These are phyloP conservation scores for Neonectria hederae DNA, from an alignment of 2,329 filamentous ascomycete species.

Conservation along the genomic window DNA sequence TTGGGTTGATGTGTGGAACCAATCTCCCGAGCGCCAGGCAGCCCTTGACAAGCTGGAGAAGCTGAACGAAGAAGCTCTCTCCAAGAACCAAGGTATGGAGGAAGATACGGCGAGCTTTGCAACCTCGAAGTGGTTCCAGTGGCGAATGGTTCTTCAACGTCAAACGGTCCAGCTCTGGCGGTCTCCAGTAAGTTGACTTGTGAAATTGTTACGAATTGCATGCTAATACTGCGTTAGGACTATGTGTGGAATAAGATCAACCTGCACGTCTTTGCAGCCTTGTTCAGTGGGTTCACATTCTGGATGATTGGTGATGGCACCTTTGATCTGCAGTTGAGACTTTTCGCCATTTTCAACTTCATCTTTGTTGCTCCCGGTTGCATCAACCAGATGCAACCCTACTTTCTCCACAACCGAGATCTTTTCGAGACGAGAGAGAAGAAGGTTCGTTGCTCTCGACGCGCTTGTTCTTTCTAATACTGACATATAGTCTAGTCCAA, in stretches of 20 bases:
- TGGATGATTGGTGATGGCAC: slow-evolving; percentile 56
- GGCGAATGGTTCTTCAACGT: slow-evolving; percentile 46
- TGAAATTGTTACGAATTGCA: fast-evolving
- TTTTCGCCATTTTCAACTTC: slow-evolving; percentile 63
- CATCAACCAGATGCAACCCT: slow-evolving; percentile 52
- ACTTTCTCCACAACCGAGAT: slow-evolving; percentile 57
- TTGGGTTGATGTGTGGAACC: slow-evolving; percentile 66
- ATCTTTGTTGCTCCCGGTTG: slow-evolving; percentile 60
- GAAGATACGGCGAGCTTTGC: slow-evolving; percentile 53
- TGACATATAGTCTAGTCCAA: slow-evolving; percentile 45
- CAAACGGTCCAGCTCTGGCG: slow-evolving; percentile 39
- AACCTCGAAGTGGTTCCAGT: slow-evolving; percentile 51
- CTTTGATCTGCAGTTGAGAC: slow-evolving; percentile 51
- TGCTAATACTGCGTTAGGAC: slow-evolving; percentile 23
- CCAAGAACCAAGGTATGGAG: background rate
- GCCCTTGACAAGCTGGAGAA: slow-evolving; percentile 59
- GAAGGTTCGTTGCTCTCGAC: slow-evolving; percentile 41
- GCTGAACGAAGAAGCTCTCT: slow-evolving; percentile 63
- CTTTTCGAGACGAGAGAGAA: slow-evolving; percentile 60
- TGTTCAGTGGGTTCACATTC: slow-evolving; percentile 61
- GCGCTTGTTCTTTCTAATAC: too few relatives aligned
- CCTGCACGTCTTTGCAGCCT: slow-evolving; percentile 54
- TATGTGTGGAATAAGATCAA: slow-evolving; percentile 43
- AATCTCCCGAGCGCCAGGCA: slow-evolving; percentile 63
- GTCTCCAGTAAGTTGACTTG: slow-evolving; percentile 27